phyloP scores from a whole-genome alignment of 139 green algal genomes.

The Penium margaritaceum region DNA sequence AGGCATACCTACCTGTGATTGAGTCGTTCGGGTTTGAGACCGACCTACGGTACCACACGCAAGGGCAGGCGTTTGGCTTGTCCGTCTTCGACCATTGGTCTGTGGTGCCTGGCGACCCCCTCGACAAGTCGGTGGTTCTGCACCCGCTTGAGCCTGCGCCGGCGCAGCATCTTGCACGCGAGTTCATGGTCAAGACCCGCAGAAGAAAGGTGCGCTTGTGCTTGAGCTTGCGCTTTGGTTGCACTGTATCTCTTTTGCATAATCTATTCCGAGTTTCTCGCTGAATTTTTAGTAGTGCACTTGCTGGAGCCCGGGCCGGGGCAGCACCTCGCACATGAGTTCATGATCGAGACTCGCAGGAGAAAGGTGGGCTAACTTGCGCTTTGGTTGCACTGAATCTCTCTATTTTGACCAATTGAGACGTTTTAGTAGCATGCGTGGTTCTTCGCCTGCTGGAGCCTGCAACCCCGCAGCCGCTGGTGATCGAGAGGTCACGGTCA shows the following conservation, averaged over 20 bases:
- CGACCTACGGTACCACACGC: constrained; percentile 92
- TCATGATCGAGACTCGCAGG: constrained; percentile 93
- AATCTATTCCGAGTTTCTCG: constrained; percentile 44
- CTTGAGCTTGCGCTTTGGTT: constrained; percentile 85
- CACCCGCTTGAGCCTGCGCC: constrained; percentile 83
- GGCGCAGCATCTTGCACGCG: constrained; percentile 60
- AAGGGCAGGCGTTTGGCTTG: constrained; percentile 88
- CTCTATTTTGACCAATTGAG: constrained; percentile 91
- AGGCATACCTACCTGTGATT: constrained; percentile 84
- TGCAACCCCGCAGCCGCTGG: constrained; percentile 59
- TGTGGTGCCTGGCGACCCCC: constrained; percentile 50
- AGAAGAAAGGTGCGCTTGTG: constrained; percentile 61
- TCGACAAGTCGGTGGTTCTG: constrained; percentile 69
- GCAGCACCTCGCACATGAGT: constrained; percentile 68
- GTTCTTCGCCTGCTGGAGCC: constrained; percentile 88
- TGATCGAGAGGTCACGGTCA: constrained; percentile 90
- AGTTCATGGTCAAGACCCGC: constrained; percentile 97
- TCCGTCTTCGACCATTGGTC: constrained; percentile 93
- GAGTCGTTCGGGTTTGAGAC: constrained; percentile 98
- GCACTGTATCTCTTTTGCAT: constrained; percentile 92
- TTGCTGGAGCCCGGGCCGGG: constrained; percentile 81
- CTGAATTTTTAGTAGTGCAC: constrained; percentile 70
- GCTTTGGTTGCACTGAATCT: constrained; percentile 52
- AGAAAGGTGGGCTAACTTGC: constrained; percentile 53
- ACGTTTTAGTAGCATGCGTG: constrained; percentile 57